Conservation (phyloP, 352 stramenopile genomes). For the Pythium dissotocum region DNA sequence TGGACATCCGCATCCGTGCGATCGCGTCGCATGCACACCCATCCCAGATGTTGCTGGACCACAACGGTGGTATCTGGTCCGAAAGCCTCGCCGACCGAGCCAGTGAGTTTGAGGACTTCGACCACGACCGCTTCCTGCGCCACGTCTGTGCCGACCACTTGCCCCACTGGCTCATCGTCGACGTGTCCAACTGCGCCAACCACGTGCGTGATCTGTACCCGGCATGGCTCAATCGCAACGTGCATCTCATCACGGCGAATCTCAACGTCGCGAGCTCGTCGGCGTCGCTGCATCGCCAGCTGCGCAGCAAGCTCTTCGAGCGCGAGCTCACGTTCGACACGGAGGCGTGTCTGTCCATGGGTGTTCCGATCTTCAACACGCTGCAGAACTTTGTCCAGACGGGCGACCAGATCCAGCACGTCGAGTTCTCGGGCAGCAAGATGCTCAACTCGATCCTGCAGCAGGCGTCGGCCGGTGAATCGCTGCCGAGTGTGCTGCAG, state of each 20-base stretch:
- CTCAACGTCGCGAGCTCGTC: constrained; percentile 84
- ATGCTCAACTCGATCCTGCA: constrained; percentile 87
- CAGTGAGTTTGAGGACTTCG: constrained; percentile 40
- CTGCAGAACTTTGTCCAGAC: constrained; percentile 92
- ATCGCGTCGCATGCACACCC: constrained; percentile 60
- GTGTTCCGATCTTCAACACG: constrained; percentile 92
- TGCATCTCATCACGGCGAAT: constrained; percentile 94
- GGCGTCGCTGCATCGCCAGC: constrained; percentile 68
- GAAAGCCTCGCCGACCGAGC: constrained; percentile 33
- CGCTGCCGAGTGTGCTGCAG: constrained; percentile 65
- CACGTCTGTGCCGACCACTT: constrained; percentile 88
- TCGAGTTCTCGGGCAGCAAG: constrained; percentile 91
- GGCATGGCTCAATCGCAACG: constrained; percentile 86
- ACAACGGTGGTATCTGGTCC: constrained; percentile 54
- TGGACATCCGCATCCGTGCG: constrained; percentile 80
- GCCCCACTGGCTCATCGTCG: constrained; percentile 93
- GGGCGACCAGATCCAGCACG: constrained; percentile 86
- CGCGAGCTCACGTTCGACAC: constrained; percentile 90
- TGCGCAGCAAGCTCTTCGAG: constrained; percentile 70
- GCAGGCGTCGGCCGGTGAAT: constrained; percentile 25
- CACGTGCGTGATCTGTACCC: constrained; percentile 86
- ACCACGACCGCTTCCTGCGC: constrained; percentile 67
- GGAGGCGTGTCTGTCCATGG: constrained; percentile 79
- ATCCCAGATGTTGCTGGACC: constrained; percentile 66
- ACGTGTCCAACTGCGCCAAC: constrained; percentile 90